Evolutionary conservation across 2,329 filamentous ascomycete genomes (phyloP).

Genomic region (Aspergillus spinulosporus): DNA sequence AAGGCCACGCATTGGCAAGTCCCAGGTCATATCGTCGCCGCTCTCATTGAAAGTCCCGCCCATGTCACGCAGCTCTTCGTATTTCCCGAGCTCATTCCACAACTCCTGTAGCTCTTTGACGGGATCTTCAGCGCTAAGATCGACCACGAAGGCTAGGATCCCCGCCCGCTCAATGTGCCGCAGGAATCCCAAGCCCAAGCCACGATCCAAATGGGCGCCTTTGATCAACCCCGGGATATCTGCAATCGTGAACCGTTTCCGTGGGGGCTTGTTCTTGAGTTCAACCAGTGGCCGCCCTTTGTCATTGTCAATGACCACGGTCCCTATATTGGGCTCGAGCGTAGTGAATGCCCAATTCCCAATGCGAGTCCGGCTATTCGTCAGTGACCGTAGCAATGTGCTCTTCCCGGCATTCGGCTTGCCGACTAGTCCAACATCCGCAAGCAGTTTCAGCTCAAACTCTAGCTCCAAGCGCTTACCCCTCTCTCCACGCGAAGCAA

Average conservation of each 20-base stretch:
- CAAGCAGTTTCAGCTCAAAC: constrained; percentile 90
- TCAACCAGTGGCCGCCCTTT: constrained; percentile 67
- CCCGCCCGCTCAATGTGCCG: constrained; percentile 92
- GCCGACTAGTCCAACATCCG: constrained; percentile 91
- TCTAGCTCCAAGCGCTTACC: constrained; percentile 77
- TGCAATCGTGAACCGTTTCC: constrained; percentile 86
- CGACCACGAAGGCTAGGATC: constrained; percentile 90
- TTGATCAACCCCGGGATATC: constrained; percentile 94
- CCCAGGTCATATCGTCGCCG: constrained; percentile 61
- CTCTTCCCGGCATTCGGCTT: constrained; percentile 96
- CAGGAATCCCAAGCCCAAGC: constrained; percentile 86
- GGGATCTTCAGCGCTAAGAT: constrained; percentile 77
- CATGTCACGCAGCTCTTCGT: constrained; percentile 76
- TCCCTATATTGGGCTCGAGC: constrained; percentile 90
- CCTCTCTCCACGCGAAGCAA: constrained; percentile 81
- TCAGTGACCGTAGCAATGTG: constrained; percentile 82
- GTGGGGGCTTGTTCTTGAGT: constrained; percentile 53
- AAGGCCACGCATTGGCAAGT: constrained; percentile 30
- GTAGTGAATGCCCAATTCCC: constrained; percentile 98
- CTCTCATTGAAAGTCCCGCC: constrained; percentile 66
- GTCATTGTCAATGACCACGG: constrained; percentile 86
- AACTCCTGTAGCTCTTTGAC: constrained; percentile 75
- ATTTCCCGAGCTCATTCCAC: constrained; percentile 88
- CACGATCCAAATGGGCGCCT: constrained; percentile 87
- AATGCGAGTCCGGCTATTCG: constrained; percentile 82